Evolutionary conservation across 2,329 filamentous ascomycete species (phyloP), one percentile per base, ranked within the genome.

Genomic region (Fusarium incarnatum): DNA sequence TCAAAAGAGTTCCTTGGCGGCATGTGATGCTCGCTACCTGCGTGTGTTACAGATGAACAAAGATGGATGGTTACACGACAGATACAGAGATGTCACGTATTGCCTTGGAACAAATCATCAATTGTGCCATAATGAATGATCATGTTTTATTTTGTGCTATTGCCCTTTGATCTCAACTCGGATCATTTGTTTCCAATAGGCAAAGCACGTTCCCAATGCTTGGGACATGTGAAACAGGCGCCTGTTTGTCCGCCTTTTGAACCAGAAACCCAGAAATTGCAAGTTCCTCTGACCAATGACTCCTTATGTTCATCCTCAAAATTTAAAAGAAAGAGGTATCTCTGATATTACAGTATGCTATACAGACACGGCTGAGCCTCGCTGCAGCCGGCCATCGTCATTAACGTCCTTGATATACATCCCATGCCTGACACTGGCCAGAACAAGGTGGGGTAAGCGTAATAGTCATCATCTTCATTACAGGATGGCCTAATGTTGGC

Each of bases 401-500:
- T 56, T 58, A 56, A 56, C 45, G 47, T 44, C 58, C 61, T 58
- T 64, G 23, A 54, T 56, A 56, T 56, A 37, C 32, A 56, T 41
- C 42, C 28, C 23, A 54, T 25, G 30, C 15, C 60, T 44, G 40
- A 44, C 37, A 44, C 28, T 48, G 32, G 32, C 32, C 42, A 50
- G 34, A 30, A 46, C 34, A 64, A 54, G 50, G 44, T 45, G 23
- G 18, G 16, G 16, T 37, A 37, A 58, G 30, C 27, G 15, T 34
- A 22, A 56, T 30, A 60, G 55, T 52, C 45, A 44, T 64, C 53
- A 48, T 68, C 23, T 42, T 42, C 30, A 42, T 44, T 28, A 44
- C 20, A 56, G 23, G 28, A 30, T 27, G 42, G 9, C 64, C 87
- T 85, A 98, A 81, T 99, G 96, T 84, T 98, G 94, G 79, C 92